Percentiles rank a stretch among this genome's conserved stretches.
phyloP scores from a whole-genome alignment of 1,284 basidiomycete genomes.

The Ustilago xerochloae region DNA sequence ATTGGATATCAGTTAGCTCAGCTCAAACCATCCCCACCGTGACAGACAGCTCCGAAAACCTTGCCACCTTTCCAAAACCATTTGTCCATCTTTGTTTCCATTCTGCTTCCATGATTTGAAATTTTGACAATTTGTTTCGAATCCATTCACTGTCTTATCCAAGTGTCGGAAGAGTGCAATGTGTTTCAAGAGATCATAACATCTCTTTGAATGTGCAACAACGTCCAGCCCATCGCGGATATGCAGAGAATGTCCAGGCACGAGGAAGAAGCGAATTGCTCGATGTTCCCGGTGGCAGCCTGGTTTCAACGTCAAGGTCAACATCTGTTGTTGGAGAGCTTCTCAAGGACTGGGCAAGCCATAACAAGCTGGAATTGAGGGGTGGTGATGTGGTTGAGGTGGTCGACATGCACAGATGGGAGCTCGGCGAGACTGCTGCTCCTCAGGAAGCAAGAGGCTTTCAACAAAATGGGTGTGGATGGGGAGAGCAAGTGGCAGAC shows the following conservation, averaged over 20 bases:
- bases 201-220: conserved; percentile 30
- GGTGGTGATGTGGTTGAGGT: conserved; percentile 58
- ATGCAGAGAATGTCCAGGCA: background rate
- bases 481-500: background rate
- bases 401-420: conserved; percentile 69
- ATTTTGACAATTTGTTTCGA: conserved; percentile 47
- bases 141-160: conserved; percentile 62
- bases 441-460: conserved; percentile 21
- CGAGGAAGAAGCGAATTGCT: conserved; percentile 17
- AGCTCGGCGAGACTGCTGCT: conserved; percentile 65
- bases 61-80: conserved; percentile 63
- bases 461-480: too few relatives aligned
- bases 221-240: conserved; percentile 4
- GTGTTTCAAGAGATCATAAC: conserved; percentile 23
- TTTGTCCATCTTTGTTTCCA: conserved; percentile 56
- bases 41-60: conserved; percentile 68
- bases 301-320: background rate
- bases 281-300: background rate
- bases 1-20: conserved; percentile 54
- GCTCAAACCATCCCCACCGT: conserved; percentile 65
- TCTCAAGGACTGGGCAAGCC: conserved; percentile 76
- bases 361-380: conserved; percentile 71
- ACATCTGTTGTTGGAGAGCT: conserved; percentile 70
- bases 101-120: conserved; percentile 54
- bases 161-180: conserved; percentile 52